Percentiles rank a stretch among this genome's conserved stretches.
Conservation (phyloP, 768 basidiomycete species). For the Xerocomus spinulosus region DNA sequence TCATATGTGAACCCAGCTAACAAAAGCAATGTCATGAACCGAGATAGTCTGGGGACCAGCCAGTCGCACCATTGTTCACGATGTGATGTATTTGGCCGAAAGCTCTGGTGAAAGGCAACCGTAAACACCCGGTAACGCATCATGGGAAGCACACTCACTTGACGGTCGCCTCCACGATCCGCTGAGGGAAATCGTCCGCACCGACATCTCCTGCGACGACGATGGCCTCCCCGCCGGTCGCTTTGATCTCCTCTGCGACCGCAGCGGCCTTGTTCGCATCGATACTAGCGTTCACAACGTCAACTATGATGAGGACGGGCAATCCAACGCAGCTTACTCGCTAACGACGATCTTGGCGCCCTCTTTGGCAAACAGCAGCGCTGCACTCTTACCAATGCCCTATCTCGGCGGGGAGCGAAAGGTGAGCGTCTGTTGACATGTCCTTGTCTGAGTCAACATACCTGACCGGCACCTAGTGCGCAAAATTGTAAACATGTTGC, state of each 20-base stretch:
- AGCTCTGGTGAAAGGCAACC: constrained; percentile 40
- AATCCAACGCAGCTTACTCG: constrained; percentile 48
- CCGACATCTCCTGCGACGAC: constrained; percentile 76
- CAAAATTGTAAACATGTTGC: constrained; percentile 1
- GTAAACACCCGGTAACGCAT: neutral
- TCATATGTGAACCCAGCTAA: constrained; percentile 75
- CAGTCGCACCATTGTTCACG: constrained; percentile 65
- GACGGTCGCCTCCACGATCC: constrained; percentile 69
- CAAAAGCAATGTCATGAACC: neutral
- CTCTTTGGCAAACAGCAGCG: constrained; percentile 76
- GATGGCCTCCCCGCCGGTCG: constrained; percentile 67
- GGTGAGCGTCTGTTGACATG: neutral
- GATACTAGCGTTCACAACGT: constrained; percentile 43
- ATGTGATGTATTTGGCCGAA: constrained; percentile 87
- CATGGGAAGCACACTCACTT: constrained; percentile 45
- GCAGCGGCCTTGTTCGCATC: constrained; percentile 62
- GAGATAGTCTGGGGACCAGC: no score
- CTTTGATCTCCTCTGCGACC: constrained; percentile 71
- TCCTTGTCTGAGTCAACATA: constrained; percentile 20
- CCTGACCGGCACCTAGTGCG: constrained; percentile 70
- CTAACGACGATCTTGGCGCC: constrained; percentile 83
- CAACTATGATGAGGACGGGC: neutral
- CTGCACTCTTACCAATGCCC: constrained; percentile 76
- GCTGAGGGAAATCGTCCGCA: constrained; percentile 79
- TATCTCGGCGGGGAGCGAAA: constrained; percentile 22